Conservation (phyloP, 106 monocot species). For the Apostasia shenzhenica region DNA sequence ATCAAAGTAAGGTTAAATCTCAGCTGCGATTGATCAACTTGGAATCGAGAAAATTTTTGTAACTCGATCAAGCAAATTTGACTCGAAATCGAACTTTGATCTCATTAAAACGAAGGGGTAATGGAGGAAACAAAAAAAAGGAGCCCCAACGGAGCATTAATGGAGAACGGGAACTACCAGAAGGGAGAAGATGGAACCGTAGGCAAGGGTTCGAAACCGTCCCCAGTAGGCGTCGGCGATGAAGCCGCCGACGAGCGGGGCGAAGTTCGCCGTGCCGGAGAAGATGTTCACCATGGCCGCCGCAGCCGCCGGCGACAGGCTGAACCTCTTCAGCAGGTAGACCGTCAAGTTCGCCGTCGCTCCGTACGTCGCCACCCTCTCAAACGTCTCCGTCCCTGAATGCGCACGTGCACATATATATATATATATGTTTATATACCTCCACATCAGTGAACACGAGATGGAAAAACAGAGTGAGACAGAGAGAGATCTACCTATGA, state of each 20-base stretch:
- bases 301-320: constrained; percentile 23
- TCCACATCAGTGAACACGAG: not conserved
- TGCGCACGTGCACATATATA: no score
- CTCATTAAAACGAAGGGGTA: not conserved
- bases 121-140: not conserved
- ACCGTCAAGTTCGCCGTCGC: constrained; percentile 38
- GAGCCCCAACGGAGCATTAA: no score
- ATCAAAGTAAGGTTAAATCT: no score
- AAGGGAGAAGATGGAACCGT: constrained; percentile 27
- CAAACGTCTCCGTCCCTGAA: constrained; percentile 46
- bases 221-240: constrained; percentile 44
- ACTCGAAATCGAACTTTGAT: no score
- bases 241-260: constrained; percentile 44
- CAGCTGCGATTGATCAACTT: no score
- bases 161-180: constrained; percentile 15
- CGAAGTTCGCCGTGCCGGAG: constrained; percentile 37
- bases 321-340: constrained; percentile 27
- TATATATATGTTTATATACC: no score
- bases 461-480: not conserved
- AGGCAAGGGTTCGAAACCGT: constrained; percentile 33
- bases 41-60: no score
- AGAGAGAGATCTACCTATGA: constrained; percentile 15
- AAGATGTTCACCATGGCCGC: constrained; percentile 26
- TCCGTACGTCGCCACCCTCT: constrained; percentile 35
- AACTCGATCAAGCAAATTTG: no score